Conservation (phyloP, 2,329 filamentous ascomycete genomes). For the Apiospora rasikravindrae region DNA sequence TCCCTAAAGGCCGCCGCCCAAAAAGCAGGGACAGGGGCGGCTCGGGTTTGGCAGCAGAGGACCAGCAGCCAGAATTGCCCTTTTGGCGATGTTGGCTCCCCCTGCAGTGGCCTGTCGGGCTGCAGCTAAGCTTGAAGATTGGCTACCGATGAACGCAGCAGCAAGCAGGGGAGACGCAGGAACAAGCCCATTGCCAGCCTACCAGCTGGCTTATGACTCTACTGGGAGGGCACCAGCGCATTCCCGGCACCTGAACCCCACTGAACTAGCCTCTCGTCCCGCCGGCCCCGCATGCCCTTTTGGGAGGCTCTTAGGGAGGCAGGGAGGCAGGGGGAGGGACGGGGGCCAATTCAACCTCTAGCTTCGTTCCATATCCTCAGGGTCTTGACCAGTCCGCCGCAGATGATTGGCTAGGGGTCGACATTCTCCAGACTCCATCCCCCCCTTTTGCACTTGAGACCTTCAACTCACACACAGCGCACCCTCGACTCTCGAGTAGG, state of each 20-base stretch:
- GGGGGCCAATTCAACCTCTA: constrained; percentile 14
- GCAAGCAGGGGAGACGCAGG: not conserved
- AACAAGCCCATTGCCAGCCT: not conserved
- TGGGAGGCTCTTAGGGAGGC: not conserved
- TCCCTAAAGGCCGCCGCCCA: no score
- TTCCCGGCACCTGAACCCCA: not conserved
- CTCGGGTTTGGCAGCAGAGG: no score
- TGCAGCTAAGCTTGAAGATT: not conserved
- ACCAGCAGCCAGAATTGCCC: no score
- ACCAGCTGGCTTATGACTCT: no score
- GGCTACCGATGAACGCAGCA: not conserved
- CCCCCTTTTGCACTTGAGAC: not conserved
- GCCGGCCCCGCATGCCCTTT: constrained; percentile 13
- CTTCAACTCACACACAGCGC: not conserved
- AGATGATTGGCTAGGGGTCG: not conserved
- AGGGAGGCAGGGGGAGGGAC: not conserved
- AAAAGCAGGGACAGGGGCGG: not conserved
- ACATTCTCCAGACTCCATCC: not conserved
- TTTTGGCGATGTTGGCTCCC: no score
- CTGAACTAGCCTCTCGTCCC: not conserved
- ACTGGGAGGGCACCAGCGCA: no score
- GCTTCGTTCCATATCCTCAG: constrained; percentile 8
- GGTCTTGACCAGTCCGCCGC: not conserved
- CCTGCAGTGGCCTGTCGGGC: no score
- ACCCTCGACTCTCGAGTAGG: not conserved